phyloP scores from a whole-genome alignment of 352 stramenopile genomes.

The Stramenopiles sp. region DNA sequence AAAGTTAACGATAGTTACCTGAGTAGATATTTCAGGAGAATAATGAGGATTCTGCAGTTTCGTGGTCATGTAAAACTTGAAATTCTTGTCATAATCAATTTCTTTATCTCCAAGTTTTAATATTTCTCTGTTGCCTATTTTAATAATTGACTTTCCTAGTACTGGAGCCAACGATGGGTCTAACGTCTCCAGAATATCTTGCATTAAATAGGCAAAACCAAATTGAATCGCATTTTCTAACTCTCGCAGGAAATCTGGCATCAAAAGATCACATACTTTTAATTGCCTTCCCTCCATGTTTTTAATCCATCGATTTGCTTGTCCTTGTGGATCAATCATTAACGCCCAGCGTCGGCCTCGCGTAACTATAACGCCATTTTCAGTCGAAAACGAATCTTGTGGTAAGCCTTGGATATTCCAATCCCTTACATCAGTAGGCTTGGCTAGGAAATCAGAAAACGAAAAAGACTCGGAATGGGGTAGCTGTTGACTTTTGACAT shows the following conservation, averaged over 20 bases:
- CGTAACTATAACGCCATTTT: conserved; percentile 78
- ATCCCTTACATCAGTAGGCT: conserved; percentile 65
- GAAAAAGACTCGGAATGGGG: conserved; percentile 40
- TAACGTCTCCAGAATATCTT: conserved; percentile 58
- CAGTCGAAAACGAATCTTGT: conserved; percentile 61
- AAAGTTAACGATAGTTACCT: conserved; percentile 74
- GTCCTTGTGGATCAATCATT: conserved; percentile 69
- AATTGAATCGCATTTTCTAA: conserved; percentile 72
- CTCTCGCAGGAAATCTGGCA: conserved; percentile 40
- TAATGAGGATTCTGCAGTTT: conserved; percentile 77
- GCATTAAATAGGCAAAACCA: conserved; percentile 65
- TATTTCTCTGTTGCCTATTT: conserved; percentile 68
- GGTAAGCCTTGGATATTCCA: conserved; percentile 74
- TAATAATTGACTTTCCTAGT: conserved; percentile 70
- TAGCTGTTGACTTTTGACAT: conserved; percentile 57
- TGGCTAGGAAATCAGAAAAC: conserved; percentile 61
- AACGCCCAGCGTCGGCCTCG: conserved; percentile 61
- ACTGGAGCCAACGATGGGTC: conserved; percentile 68
- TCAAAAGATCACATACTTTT: conserved; percentile 52
- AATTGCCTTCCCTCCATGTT: conserved; percentile 50
- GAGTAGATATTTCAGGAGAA: conserved; percentile 66
- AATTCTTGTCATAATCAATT: conserved; percentile 63
- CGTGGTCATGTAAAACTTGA: conserved; percentile 77
- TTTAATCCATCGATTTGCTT: conserved; percentile 78
- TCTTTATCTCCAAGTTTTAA: conserved; percentile 73